A percentile compares a stretch with the other conserved stretches of the same genome.
Conservation (phyloP, 1,284 basidiomycete species). For the Fistulina hepatica region DNA sequence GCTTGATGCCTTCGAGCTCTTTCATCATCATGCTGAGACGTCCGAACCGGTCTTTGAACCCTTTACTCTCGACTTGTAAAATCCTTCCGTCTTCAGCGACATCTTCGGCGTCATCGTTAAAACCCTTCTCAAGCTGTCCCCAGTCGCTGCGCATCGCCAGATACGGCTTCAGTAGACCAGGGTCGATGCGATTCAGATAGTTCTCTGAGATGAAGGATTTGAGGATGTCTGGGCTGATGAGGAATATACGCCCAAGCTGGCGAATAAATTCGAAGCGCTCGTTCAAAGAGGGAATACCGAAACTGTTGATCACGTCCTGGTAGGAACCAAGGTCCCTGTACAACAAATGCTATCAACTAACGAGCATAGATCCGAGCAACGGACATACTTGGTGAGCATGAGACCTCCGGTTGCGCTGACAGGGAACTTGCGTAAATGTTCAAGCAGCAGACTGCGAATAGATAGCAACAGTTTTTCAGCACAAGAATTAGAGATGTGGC, state of each 20-base stretch:
- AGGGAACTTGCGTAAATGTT: slow-evolving; percentile 93
- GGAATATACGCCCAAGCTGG: slow-evolving; percentile 95
- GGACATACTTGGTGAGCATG: slow-evolving; percentile 89
- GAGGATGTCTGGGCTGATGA: slow-evolving; percentile 86
- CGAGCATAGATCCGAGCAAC: slow-evolving; percentile 2
- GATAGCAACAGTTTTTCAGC: too few relatives aligned
- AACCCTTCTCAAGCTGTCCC: slow-evolving; percentile 66
- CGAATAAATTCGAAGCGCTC: slow-evolving; percentile 98
- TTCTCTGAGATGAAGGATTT: slow-evolving; percentile 89
- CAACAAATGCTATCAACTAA: slow-evolving; percentile 2
- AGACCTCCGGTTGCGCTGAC: slow-evolving; percentile 95
- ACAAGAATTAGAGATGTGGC: slow-evolving; percentile 2
- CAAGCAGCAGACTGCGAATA: slow-evolving; percentile 66
- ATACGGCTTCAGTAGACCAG: slow-evolving; percentile 82
- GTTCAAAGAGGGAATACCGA: slow-evolving; percentile 72
- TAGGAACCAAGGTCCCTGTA: slow-evolving; percentile 90
- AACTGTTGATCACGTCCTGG: slow-evolving; percentile 81
- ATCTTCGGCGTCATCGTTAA: slow-evolving; percentile 45
- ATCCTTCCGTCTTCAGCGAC: slow-evolving; percentile 32
- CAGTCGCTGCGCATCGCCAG: slow-evolving; percentile 87
- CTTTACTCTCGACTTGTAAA: too few relatives aligned
- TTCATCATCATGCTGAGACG: slow-evolving; percentile 76
- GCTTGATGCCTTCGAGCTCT: slow-evolving; percentile 59
- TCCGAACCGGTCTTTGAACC: slow-evolving; percentile 58
- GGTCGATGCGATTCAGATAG: slow-evolving; percentile 86